These are phyloP conservation scores for Zymoseptoria pseudotritici DNA, from an alignment of 2,329 filamentous ascomycete genomes.

Conservation along the genomic window DNA sequence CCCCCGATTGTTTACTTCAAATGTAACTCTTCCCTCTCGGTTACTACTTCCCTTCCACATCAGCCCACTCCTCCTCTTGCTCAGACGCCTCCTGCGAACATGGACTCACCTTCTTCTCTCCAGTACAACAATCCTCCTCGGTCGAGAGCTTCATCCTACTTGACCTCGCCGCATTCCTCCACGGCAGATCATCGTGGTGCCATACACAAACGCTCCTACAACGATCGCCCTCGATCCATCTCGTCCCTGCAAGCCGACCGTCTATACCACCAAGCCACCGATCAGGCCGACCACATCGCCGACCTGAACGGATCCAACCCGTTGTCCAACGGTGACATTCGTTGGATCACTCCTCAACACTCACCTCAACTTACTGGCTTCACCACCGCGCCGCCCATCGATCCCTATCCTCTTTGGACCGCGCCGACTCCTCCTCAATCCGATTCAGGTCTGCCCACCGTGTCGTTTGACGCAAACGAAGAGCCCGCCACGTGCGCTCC, in stretches of 20 bases:
- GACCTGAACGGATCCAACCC: constrained; percentile 3
- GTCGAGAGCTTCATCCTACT: constrained; percentile 21
- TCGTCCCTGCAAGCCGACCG: constrained; percentile 26
- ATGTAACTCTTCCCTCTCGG: neutral
- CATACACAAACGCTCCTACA: constrained; percentile 22
- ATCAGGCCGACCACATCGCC: constrained; percentile 15
- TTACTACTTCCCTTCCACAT: constrained; percentile 14
- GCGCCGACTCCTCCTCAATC: constrained; percentile 29
- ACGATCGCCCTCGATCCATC: constrained; percentile 21
- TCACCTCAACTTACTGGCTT: constrained; percentile 26
- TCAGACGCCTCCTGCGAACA: constrained; percentile 15
- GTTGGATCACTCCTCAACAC: constrained; percentile 27
- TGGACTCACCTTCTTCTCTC: constrained; percentile 29
- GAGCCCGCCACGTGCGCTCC: constrained; percentile 18
- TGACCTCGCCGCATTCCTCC: constrained; percentile 17
- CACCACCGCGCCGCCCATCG: constrained; percentile 14
- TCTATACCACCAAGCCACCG: constrained; percentile 21
- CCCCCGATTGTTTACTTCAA: neutral
- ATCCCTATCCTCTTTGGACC: constrained; percentile 26
- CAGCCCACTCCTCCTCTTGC: constrained; percentile 18
- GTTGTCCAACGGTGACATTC: constrained; percentile 10
- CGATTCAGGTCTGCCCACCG: constrained; percentile 26
- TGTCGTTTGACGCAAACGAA: constrained; percentile 24
- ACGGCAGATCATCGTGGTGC: constrained; percentile 19
- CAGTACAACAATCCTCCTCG: constrained; percentile 17